Evolutionary conservation across 768 basidiomycete genomes (phyloP), one percentile per base, ranked within the genome.

Genomic region (Ramaria rubella): DNA sequence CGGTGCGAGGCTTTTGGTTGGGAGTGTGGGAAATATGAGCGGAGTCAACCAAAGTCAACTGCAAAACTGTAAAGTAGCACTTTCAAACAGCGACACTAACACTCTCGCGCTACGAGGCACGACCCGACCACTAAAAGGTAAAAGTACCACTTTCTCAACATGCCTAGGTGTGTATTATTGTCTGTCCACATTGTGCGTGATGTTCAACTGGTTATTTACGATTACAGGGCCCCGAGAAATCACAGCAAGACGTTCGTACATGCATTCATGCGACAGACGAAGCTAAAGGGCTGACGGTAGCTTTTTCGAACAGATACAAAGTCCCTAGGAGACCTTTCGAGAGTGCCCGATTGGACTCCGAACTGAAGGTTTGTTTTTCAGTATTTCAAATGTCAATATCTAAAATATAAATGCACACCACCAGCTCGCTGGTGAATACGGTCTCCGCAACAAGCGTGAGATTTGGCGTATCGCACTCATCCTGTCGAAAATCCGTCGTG

Each of bases 401-500:
- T 40, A 7, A 29, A n/a, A 45, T 50, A 52, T 50, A n/a, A n/a
- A n/a, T n/a, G n/a, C 51, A 36, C 24, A 34, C 42, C 15, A 52
- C 38, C 66, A 96, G 95, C 94, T 98, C 75, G 95, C 94, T 53
- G 95, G 96, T 75, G 96, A 99, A 78, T 98, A 94, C 81, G 96
- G 96, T 73, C 91, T 98, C 72, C 90, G 94, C 74, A 98, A 97
- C 90, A 99, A 99, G 82, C 90, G 95, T 72, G 96, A 99, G 79
- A 96, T 98, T 79, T 99, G 95, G 96, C 91, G 96, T 69, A 98
- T 99, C 74, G 85, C 92, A 72, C 87, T 99, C 69, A 86, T 85
- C 72, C 87, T 99, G 55, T 99, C 96, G 68, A 97, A 99, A 83
- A 99, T 99, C 71, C 95, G 96, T 81, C 94, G 96, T 87, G 96